These are phyloP conservation scores for Medicago lupulina DNA, from an alignment of 306 rosid species.

Conservation along the genomic window DNA sequence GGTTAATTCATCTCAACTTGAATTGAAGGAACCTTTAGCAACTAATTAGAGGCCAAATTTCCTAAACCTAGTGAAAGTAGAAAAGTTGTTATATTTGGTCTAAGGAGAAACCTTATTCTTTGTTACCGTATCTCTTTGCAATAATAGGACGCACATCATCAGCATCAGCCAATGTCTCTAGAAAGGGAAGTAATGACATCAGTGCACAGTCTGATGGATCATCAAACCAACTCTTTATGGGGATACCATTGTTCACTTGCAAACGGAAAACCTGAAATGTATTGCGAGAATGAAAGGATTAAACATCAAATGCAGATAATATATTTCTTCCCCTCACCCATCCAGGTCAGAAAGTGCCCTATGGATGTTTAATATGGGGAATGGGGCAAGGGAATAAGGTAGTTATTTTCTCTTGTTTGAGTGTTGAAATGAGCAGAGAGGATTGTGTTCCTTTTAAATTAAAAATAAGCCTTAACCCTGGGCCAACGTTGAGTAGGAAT, in stretches of 20 bases:
- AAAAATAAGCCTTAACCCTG: conserved; percentile 24
- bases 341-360: conserved; percentile 10
- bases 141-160: conserved; percentile 98
- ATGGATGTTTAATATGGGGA: neutral
- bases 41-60: conserved; percentile 61
- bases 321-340: conserved; percentile 21
- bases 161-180: conserved; percentile 87
- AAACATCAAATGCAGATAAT: conserved; percentile 34
- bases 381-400: neutral
- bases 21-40: conserved; percentile 50
- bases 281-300: conserved; percentile 45
- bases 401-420: conserved; percentile 24
- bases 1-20: conserved; percentile 72
- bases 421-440: neutral
- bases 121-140: conserved; percentile 85
- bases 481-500: neutral
- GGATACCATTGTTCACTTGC: conserved; percentile 99
- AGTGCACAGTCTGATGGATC: conserved; percentile 84
- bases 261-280: conserved; percentile 90
- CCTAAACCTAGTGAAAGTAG: conserved; percentile 50
- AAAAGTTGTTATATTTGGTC: conserved; percentile 66
- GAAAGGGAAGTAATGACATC: conserved; percentile 92
- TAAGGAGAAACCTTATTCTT: conserved; percentile 79
- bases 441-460: conserved; percentile 13
- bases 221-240: conserved; percentile 99